phyloP scores from a whole-genome alignment of 2,329 filamentous ascomycete genomes.

The Plenodomus tracheiphilus region DNA sequence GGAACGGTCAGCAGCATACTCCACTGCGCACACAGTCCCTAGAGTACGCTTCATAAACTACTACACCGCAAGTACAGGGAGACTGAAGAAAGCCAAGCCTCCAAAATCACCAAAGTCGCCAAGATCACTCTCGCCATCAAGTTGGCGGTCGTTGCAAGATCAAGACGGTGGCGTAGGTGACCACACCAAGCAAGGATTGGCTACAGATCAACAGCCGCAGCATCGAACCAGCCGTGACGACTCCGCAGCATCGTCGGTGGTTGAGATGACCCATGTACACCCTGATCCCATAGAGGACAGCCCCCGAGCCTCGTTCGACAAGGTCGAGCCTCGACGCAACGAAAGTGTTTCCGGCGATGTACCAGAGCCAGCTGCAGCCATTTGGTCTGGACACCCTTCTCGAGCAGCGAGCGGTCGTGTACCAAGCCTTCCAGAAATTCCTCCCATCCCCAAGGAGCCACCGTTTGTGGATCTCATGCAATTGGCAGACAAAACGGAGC shows the following conservation, averaged over 20 bases:
- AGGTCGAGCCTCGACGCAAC: constrained; percentile 51
- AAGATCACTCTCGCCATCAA: constrained; percentile 20
- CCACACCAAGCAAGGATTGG: background rate
- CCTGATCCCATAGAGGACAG: constrained; percentile 29
- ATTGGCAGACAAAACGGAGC: constrained; percentile 65
- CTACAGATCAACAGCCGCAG: background rate
- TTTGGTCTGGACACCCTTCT: constrained; percentile 8
- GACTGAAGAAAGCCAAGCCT: constrained; percentile 62
- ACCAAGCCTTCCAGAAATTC: constrained; percentile 51
- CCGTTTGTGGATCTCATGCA: constrained; percentile 59
- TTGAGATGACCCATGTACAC: constrained; percentile 14
- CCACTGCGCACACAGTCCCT: constrained; percentile 41
- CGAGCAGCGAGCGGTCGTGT: constrained; percentile 3
- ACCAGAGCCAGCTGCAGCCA: constrained; percentile 31
- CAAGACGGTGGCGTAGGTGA: constrained; percentile 4
- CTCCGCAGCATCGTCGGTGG: constrained; percentile 15
- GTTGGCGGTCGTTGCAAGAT: constrained; percentile 5
- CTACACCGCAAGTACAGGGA: constrained; percentile 82
- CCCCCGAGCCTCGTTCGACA: constrained; percentile 52
- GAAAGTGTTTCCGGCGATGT: constrained; percentile 34
- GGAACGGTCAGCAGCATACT: constrained; percentile 34
- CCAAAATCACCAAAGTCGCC: constrained; percentile 49
- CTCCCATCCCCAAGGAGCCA: constrained; percentile 59
- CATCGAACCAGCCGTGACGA: constrained; percentile 6
- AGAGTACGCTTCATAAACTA: constrained; percentile 85